Percentiles rank a stretch among this genome's conserved stretches.
Evolutionary conservation across 108 stramenopile species (phyloP).

Genomic region (Chaetoceros tenuissimus): DNA sequence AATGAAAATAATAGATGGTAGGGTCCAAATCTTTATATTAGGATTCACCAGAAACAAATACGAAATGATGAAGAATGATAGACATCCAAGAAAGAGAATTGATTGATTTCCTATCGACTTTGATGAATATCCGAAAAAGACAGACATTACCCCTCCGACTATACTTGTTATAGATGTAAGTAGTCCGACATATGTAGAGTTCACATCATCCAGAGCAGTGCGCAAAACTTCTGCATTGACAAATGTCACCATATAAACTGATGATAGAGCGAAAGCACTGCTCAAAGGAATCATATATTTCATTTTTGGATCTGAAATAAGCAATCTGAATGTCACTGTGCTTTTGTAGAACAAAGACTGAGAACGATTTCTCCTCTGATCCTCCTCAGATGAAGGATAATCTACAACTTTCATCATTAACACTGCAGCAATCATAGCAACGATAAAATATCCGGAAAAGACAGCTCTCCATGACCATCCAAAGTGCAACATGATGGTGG

Average conservation of each 20-base stretch:
- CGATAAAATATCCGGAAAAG: slow-evolving; percentile 47
- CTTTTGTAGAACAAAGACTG: slow-evolving; percentile 24
- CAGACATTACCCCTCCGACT: slow-evolving; percentile 48
- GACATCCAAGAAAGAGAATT: slow-evolving; percentile 45
- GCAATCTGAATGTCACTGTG: slow-evolving; percentile 48
- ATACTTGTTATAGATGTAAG: slow-evolving; percentile 37
- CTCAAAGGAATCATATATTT: slow-evolving; percentile 70
- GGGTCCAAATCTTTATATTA: slow-evolving; percentile 28
- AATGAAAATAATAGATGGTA: slow-evolving; percentile 27
- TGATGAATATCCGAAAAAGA: slow-evolving; percentile 42
- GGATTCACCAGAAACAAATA: slow-evolving; percentile 54
- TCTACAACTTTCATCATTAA: slow-evolving; percentile 31
- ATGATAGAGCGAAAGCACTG: slow-evolving; percentile 61
- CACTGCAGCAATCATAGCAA: slow-evolving; percentile 33
- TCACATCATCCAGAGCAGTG: slow-evolving; percentile 37
- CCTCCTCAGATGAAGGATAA: slow-evolving; percentile 10
- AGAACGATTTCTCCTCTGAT: not conserved
- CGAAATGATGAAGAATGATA: slow-evolving; percentile 44
- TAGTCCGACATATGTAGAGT: slow-evolving; percentile 53
- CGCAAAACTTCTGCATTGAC: slow-evolving; percentile 71
- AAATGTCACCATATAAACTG: slow-evolving; percentile 58
- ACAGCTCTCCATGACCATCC: slow-evolving; percentile 41
- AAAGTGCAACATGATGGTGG: slow-evolving; percentile 34
- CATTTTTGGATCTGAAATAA: slow-evolving; percentile 62
- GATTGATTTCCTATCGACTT: slow-evolving; percentile 32